A percentile compares a stretch with the other conserved stretches of the same genome.
Evolutionary conservation across 345 rosid species (phyloP).

Genomic region (Eucalyptus regnans): DNA sequence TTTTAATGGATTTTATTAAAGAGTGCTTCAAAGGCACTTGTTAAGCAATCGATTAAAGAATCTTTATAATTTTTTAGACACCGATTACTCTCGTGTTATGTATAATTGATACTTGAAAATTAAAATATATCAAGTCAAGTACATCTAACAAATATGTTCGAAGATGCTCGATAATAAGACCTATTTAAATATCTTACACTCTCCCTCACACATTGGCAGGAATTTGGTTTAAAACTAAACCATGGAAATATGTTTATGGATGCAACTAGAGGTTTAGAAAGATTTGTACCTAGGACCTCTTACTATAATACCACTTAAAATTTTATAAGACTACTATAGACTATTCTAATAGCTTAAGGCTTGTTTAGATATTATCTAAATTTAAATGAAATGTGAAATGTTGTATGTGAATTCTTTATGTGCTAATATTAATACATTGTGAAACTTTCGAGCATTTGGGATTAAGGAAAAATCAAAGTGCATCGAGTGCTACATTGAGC

Average conservation of each 20-base stretch:
- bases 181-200: background rate
- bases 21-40: background rate
- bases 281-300: background rate
- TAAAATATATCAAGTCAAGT: background rate
- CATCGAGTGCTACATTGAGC: background rate
- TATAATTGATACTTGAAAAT: background rate
- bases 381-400: background rate
- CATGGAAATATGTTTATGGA: background rate
- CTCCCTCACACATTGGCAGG: accelerated
- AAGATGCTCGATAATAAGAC: background rate
- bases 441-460: background rate
- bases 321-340: background rate
- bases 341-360: background rate
- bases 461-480: background rate
- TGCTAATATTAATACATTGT: background rate
- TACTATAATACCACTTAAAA: background rate
- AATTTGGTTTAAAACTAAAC: background rate
- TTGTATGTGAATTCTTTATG: background rate
- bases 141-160: background rate
- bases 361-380: background rate
- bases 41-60: background rate
- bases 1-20: background rate
- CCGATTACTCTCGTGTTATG: background rate
- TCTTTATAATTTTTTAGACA: background rate
- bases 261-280: background rate